A percentile compares a stretch with the other conserved stretches of the same genome.
These are phyloP conservation scores for Scenedesmus sp. DNA, from an alignment of 163 green algal genomes.

Conservation along the genomic window DNA sequence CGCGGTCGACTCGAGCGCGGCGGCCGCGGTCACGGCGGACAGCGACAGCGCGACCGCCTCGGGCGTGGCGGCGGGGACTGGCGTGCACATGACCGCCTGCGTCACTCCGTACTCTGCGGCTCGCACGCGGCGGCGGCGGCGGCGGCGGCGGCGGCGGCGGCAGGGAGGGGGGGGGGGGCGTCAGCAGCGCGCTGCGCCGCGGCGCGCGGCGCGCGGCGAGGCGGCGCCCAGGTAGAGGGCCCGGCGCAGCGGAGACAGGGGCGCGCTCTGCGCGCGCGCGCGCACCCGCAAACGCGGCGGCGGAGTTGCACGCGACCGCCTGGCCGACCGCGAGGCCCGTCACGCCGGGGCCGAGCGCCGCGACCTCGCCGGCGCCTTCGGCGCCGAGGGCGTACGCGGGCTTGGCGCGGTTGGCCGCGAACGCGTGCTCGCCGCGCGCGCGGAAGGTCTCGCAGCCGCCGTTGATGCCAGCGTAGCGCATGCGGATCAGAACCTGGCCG, in stretches of 20 bases:
- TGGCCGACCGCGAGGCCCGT: constrained; percentile 50
- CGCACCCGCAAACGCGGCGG: constrained; percentile 56
- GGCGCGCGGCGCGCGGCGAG: no score
- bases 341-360: constrained; percentile 53
- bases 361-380: constrained; percentile 65
- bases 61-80: constrained; percentile 32
- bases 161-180: no score
- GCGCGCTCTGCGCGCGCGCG: no score
- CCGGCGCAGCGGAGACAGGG: no score
- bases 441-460: constrained; percentile 83
- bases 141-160: no score
- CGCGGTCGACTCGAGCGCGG: constrained; percentile 47
- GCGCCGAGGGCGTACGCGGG: constrained; percentile 62
- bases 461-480: constrained; percentile 74
- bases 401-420: constrained; percentile 39
- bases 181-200: no score
- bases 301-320: constrained; percentile 57
- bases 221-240: no score
- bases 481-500: constrained; percentile 63
- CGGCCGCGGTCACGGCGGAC: constrained; percentile 57
- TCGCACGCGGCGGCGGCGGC: no score
- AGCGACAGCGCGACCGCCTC: constrained; percentile 54
- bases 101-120: background rate
- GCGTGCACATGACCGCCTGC: constrained; percentile 9
- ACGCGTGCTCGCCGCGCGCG: constrained; percentile 57